phyloP scores from a whole-genome alignment of 2,329 filamentous ascomycete species.

The Trichoderma pleuroti region DNA sequence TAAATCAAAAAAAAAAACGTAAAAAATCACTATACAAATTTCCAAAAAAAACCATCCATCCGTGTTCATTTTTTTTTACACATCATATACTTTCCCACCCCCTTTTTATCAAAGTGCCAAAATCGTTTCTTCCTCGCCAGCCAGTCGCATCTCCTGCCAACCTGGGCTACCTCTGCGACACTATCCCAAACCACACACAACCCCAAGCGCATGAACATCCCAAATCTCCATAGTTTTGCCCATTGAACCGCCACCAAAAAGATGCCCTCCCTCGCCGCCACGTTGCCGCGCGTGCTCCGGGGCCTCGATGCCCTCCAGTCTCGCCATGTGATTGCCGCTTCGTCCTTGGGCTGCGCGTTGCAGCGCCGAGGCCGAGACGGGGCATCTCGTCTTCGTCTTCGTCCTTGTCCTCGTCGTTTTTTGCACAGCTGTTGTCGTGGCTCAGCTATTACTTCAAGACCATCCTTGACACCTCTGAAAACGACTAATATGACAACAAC shows the following conservation, averaged over 20 bases:
- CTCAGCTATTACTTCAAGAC: background rate
- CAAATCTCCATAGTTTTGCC: background rate
- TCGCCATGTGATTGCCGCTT: conserved; percentile 1
- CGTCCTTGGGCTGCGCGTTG: background rate
- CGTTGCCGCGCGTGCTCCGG: background rate
- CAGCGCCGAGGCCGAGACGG: background rate
- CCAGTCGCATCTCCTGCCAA: conserved; percentile 17
- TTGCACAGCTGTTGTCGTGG: background rate
- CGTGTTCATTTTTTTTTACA: background rate
- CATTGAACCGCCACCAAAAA: background rate
- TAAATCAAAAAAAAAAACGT: background rate
- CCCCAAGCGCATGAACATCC: background rate
- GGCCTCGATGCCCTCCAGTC: background rate
- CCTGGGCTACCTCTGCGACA: conserved; percentile 16
- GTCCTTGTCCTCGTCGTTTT: background rate
- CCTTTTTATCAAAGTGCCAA: background rate
- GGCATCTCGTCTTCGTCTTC: background rate
- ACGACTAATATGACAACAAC: background rate
- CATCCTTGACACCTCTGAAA: background rate
- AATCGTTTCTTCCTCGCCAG: too few relatives aligned
- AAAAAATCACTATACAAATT: background rate
- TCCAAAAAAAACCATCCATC: background rate
- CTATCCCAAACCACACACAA: background rate
- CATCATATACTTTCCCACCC: background rate
- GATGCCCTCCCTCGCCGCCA: background rate